Base-by-base conservation (phyloP, 208 protist genomes). In the Trypanosomatidae sp. region DNA sequence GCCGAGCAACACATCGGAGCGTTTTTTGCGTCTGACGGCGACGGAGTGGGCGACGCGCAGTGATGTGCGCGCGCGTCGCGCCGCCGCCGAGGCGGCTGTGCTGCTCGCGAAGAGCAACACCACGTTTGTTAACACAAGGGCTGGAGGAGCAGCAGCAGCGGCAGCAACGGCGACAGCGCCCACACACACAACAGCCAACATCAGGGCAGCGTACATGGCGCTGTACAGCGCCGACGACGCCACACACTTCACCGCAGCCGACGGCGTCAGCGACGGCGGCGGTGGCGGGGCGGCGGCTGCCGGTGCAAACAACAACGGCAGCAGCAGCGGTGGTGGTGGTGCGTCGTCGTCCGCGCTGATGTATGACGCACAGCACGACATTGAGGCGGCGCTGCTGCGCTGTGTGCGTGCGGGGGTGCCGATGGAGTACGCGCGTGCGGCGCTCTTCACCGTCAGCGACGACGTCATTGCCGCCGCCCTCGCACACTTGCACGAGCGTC, bases 301-400 rank as follows among this genome's bases (percentile, higher is more conserved):
- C n/a, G n/a, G n/a, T n/a, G n/a, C n/a, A n/a, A n/a, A n/a, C n/a
- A n/a, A n/a, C n/a, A n/a, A n/a, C n/a, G n/a, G n/a, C n/a, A n/a
- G n/a, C n/a, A n/a, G n/a, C n/a, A n/a, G n/a, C n/a, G n/a, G n/a
- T n/a, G n/a, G n/a, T n/a, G n/a, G n/a, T n/a, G n/a, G n/a, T n/a
- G n/a, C n/a, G n/a, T n/a, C n/a, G n/a, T n/a, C n/a, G n/a, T n/a
- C n/a, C n/a, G n/a, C n/a, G n/a, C n/a, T n/a, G n/a, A n/a, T n/a
- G n/a, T n/a, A n/a, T n/a, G n/a, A n/a, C n/a, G n/a, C n/a, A n/a
- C n/a, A n/a, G n/a, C n/a, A n/a, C n/a, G n/a, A 65, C 37, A 57
- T 80, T 7, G 85, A 93, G 59, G 61, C 72, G 33, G 85, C 72
- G 15, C 61, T 93, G 46, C 54, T 88, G 48, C 80, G 89, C 49